Conservation (phyloP, 352 stramenopile genomes). For the Pythium oligandrum region DNA sequence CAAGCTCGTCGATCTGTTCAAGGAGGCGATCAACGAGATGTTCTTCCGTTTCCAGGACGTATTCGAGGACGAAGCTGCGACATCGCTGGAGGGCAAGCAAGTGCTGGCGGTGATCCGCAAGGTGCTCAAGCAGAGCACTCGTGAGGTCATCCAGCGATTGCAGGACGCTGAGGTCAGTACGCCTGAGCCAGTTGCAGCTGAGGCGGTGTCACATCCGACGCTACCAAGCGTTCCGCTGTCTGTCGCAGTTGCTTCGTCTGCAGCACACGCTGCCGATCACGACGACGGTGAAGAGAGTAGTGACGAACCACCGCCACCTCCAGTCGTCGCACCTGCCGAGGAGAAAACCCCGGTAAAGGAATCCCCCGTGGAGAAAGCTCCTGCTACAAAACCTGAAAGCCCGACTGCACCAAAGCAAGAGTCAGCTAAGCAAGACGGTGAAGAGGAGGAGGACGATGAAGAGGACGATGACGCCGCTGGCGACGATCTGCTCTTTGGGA, state of each 20-base stretch:
- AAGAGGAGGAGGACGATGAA: slow-evolving; percentile 12
- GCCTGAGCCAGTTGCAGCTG: not conserved
- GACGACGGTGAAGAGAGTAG: slow-evolving; percentile 8
- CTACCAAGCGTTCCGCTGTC: not conserved
- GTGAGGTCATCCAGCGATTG: slow-evolving; percentile 53
- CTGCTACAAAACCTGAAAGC: not conserved
- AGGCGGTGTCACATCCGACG: not conserved
- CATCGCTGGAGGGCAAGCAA: slow-evolving; percentile 54
- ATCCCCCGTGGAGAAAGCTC: slow-evolving; percentile 2
- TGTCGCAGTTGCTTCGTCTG: slow-evolving; percentile 6
- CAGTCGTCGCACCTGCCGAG: slow-evolving; percentile 3
- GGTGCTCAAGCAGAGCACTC: slow-evolving; percentile 75
- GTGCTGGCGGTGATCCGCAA: slow-evolving; percentile 70
- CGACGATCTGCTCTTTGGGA: slow-evolving; percentile 34
- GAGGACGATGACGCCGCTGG: slow-evolving; percentile 28
- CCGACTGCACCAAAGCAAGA: not conserved
- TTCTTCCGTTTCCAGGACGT: slow-evolving; percentile 80
- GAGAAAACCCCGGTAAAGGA: not conserved
- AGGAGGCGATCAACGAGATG: slow-evolving; percentile 76
- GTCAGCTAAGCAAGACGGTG: not conserved
- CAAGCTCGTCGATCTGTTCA: slow-evolving; percentile 53
- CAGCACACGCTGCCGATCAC: not conserved
- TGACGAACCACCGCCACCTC: slow-evolving; percentile 18
- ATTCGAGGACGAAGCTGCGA: slow-evolving; percentile 58
- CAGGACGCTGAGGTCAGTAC: slow-evolving; percentile 21